Evolutionary conservation across 2,329 filamentous ascomycete species (phyloP).

Genomic region (Ceratocystis ficicola): DNA sequence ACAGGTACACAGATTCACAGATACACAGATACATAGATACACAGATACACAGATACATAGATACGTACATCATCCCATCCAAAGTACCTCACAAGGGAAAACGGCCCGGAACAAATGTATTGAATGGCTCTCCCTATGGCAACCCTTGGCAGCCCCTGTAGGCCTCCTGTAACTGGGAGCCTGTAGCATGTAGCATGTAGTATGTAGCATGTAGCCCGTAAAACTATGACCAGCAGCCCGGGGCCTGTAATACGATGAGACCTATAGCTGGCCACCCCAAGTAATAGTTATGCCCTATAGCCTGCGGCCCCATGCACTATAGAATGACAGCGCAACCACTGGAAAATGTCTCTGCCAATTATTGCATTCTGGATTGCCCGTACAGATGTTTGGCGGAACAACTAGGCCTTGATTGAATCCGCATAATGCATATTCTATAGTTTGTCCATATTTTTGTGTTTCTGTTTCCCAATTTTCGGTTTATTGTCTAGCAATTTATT

Average conservation of each 20-base stretch:
- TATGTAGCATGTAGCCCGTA: neutral
- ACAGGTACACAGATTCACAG: no score
- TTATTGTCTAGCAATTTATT: neutral
- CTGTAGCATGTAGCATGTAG: neutral
- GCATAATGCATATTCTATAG: no score
- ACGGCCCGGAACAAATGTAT: neutral
- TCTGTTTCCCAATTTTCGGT: no score
- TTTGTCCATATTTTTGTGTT: no score
- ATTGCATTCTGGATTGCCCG: neutral
- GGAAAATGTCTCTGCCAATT: slow-evolving; percentile 9
- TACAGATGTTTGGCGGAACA: neutral
- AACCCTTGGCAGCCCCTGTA: neutral
- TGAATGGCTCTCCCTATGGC: neutral
- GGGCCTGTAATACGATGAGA: neutral
- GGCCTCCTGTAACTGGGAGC: neutral
- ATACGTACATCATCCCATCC: no score
- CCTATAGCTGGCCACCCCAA: neutral
- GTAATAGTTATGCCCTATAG: neutral
- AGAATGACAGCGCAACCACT: neutral
- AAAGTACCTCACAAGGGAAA: no score
- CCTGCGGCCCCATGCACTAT: neutral
- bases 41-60: neutral
- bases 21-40: neutral
- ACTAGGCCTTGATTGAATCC: neutral
- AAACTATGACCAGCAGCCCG: neutral